These are phyloP conservation scores for Cadophora luteo-olivacea DNA, from an alignment of 2,329 filamentous ascomycete species.

Conservation along the genomic window DNA sequence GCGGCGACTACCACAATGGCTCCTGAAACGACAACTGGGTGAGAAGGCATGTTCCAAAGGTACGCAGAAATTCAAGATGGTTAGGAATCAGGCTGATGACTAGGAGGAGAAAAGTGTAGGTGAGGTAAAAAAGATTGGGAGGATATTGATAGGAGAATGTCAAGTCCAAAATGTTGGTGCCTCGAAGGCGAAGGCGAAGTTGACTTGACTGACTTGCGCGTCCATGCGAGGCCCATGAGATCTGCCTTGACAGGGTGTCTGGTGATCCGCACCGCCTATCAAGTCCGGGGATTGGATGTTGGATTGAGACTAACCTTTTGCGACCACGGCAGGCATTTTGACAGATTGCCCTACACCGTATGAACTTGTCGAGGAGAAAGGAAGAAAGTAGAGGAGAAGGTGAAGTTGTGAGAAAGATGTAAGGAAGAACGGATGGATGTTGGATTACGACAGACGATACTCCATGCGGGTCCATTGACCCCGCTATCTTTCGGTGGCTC, in stretches of 20 bases:
- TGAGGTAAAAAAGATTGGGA: neutral
- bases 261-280: slow-evolving; percentile 27
- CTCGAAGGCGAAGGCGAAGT: slow-evolving; percentile 27
- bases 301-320: slow-evolving; percentile 39
- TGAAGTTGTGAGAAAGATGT: neutral
- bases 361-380: neutral
- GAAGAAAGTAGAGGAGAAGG: neutral
- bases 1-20: slow-evolving; percentile 44
- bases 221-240: slow-evolving; percentile 21
- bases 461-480: neutral
- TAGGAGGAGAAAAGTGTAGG: slow-evolving; percentile 11
- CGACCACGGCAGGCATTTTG: slow-evolving; percentile 41
- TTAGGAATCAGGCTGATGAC: slow-evolving; percentile 12
- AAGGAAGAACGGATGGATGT: neutral
- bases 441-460: neutral
- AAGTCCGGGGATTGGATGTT: slow-evolving; percentile 19
- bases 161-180: slow-evolving; percentile 20
- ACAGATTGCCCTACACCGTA: slow-evolving; percentile 20
- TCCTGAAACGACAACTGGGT: slow-evolving; percentile 43
- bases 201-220: slow-evolving; percentile 16
- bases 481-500: slow-evolving; percentile 6
- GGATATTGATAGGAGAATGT: slow-evolving; percentile 3
- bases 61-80: slow-evolving; percentile 16
- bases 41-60: slow-evolving; percentile 41
- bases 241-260: slow-evolving; percentile 18